These are phyloP conservation scores for Globisporangium parvum DNA, from an alignment of 352 stramenopile genomes.

Conservation along the genomic window DNA sequence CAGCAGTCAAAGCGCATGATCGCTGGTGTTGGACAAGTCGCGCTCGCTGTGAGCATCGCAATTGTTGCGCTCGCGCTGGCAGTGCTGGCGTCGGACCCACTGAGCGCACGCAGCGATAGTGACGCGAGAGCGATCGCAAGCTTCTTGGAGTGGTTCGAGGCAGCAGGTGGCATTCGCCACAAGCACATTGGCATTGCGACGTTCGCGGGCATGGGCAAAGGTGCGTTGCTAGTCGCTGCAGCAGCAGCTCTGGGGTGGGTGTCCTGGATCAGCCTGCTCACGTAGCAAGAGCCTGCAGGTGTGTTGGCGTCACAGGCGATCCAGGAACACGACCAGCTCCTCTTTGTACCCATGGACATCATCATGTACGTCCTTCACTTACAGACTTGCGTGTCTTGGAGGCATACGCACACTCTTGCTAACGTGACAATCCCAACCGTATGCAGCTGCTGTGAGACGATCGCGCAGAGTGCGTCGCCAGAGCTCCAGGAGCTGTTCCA, in stretches of 20 bases:
- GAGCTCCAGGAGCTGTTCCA: conserved; percentile 29
- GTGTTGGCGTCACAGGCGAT: conserved; percentile 22
- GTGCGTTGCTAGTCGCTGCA: background rate
- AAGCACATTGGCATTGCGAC: conserved; percentile 18
- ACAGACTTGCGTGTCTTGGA: background rate
- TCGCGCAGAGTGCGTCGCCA: conserved; percentile 13
- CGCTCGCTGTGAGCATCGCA: background rate
- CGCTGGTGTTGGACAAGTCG: background rate
- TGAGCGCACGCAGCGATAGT: background rate
- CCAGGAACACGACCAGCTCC: conserved; percentile 23
- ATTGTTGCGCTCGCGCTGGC: background rate
- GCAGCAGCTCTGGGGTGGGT: background rate
- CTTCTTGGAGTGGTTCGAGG: conserved; percentile 46
- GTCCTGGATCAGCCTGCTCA: background rate
- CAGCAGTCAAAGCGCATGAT: background rate
- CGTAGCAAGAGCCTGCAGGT: conserved; percentile 8
- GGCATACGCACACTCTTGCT: background rate
- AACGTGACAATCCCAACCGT: background rate
- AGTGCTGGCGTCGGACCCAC: background rate
- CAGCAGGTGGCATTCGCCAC: conserved; percentile 18
- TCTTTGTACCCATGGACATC: conserved; percentile 36
- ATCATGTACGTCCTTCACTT: conserved; percentile 28
- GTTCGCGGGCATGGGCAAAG: conserved; percentile 34
- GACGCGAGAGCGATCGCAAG: background rate
- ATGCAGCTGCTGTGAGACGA: conserved; percentile 34